Percentiles rank a stretch among this genome's conserved stretches.
phyloP scores from a whole-genome alignment of 2,329 filamentous ascomycete species.

The Ramichloridium luteum region DNA sequence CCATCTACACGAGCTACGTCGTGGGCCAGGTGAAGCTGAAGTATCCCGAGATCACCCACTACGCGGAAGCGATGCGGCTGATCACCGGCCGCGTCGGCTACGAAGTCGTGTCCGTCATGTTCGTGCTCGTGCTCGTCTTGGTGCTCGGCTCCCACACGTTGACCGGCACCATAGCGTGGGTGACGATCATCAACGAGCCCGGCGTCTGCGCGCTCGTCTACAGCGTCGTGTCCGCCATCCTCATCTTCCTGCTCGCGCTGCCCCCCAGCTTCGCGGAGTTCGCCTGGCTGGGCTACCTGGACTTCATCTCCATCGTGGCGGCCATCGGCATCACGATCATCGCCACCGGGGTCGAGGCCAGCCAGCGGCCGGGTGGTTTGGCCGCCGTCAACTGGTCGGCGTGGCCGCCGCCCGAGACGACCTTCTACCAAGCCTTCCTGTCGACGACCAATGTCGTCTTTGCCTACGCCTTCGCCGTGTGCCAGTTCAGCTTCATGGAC shows the following conservation, averaged over 20 bases:
- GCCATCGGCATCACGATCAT: slow-evolving; percentile 27
- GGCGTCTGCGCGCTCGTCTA: slow-evolving; percentile 32
- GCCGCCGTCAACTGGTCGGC: slow-evolving; percentile 23
- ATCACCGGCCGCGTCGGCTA: slow-evolving; percentile 33
- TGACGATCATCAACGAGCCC: slow-evolving; percentile 27
- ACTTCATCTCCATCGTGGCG: slow-evolving; percentile 25
- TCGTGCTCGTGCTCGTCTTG: slow-evolving; percentile 31
- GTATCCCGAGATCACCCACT: slow-evolving; percentile 34
- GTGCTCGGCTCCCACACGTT: slow-evolving; percentile 33
- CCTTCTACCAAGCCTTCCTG: slow-evolving; percentile 47
- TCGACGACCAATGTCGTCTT: slow-evolving; percentile 61
- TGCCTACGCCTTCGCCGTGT: slow-evolving; percentile 43
- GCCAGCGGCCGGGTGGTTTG: slow-evolving; percentile 19
- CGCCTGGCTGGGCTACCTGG: slow-evolving; percentile 26
- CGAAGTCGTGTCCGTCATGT: slow-evolving; percentile 32
- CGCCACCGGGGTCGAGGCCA: slow-evolving; percentile 23
- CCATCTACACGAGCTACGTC: slow-evolving; percentile 50
- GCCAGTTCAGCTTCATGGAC: slow-evolving; percentile 56
- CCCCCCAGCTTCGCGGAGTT: slow-evolving; percentile 27
- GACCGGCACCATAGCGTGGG: slow-evolving; percentile 35
- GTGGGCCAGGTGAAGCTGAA: slow-evolving; percentile 48
- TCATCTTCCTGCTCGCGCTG: slow-evolving; percentile 25
- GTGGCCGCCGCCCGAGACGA: slow-evolving; percentile 24
- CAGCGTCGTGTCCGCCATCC: slow-evolving; percentile 31
- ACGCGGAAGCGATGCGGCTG: slow-evolving; percentile 32